Percentiles rank a stretch among this genome's conserved stretches.
Conservation (phyloP, 2,329 filamentous ascomycete species). For the Botryotinia narcissicola region DNA sequence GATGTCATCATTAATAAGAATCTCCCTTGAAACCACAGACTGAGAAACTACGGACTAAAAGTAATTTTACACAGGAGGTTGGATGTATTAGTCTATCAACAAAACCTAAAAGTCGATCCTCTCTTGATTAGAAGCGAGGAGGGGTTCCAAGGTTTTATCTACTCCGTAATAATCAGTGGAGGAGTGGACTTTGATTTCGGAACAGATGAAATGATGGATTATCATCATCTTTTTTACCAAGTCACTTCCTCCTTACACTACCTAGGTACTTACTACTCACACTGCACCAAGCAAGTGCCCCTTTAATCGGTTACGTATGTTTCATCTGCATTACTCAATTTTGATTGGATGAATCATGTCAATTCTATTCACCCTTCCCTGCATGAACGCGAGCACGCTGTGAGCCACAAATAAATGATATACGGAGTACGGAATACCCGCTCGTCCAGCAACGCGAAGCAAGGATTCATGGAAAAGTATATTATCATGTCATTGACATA, state of each 20-base stretch:
- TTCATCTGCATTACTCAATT: conserved; percentile 7
- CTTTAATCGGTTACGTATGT: neutral
- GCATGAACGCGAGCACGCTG: neutral
- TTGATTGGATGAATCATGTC: conserved; percentile 5
- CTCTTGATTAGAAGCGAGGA: neutral
- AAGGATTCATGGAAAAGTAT: neutral
- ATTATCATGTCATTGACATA: neutral
- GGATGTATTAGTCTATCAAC: neutral
- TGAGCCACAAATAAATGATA: neutral
- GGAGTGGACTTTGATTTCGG: neutral
- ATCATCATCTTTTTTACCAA: neutral
- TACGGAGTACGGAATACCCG: neutral
- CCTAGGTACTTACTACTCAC: too few species aligned
- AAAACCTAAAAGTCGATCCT: neutral
- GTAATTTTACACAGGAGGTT: neutral
- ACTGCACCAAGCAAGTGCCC: neutral
- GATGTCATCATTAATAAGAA: neutral
- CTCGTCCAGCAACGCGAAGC: neutral
- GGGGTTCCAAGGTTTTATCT: neutral
- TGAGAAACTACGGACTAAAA: neutral
- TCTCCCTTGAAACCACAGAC: neutral
- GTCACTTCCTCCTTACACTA: too few species aligned
- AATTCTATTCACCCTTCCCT: neutral
- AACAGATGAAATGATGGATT: neutral
- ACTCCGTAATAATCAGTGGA: neutral